Percentiles rank a stretch among this genome's conserved stretches.
phyloP scores from a whole-genome alignment of 768 basidiomycete species.

The Trametes villosa region DNA sequence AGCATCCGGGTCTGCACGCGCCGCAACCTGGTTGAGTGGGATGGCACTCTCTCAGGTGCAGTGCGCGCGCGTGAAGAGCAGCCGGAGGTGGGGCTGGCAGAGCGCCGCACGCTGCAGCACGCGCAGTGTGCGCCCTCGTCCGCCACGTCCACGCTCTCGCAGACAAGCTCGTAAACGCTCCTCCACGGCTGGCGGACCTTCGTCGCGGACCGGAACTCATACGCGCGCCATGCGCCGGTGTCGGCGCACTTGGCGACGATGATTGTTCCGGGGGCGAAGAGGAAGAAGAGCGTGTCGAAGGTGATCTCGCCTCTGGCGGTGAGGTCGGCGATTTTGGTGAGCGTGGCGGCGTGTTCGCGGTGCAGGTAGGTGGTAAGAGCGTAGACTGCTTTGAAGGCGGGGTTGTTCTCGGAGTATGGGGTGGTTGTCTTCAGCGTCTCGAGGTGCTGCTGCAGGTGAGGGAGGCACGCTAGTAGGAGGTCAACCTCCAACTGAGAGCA shows the following conservation, averaged over 20 bases:
- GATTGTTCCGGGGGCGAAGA: constrained; percentile 57
- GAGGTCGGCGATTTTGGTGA: constrained; percentile 50
- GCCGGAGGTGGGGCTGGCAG: background rate
- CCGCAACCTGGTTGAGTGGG: background rate
- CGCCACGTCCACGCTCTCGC: constrained; percentile 57
- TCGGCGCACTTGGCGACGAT: constrained; percentile 56
- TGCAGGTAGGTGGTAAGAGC: constrained; percentile 54
- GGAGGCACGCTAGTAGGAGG: constrained; percentile 21
- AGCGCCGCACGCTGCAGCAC: background rate
- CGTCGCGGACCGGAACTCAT: constrained; percentile 47
- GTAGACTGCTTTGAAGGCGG: constrained; percentile 45
- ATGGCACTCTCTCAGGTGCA: background rate
- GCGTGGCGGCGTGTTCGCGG: constrained; percentile 52
- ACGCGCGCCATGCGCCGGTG: constrained; percentile 55
- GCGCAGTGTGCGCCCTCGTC: constrained; percentile 31
- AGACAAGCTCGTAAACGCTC: constrained; percentile 47
- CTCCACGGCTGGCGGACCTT: constrained; percentile 41
- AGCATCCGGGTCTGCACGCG: constrained; percentile 41
- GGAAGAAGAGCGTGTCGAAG: constrained; percentile 55
- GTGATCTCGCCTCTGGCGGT: constrained; percentile 60
- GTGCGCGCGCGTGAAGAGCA: background rate
- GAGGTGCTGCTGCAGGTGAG: background rate
- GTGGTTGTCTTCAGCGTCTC: background rate
- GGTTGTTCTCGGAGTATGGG: background rate
- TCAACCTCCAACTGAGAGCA: constrained; percentile 51